Percentiles rank a stretch among this genome's conserved stretches.
These are phyloP conservation scores for Neocatenulostroma microsporum DNA, from an alignment of 2,329 filamentous ascomycete species.

Conservation along the genomic window DNA sequence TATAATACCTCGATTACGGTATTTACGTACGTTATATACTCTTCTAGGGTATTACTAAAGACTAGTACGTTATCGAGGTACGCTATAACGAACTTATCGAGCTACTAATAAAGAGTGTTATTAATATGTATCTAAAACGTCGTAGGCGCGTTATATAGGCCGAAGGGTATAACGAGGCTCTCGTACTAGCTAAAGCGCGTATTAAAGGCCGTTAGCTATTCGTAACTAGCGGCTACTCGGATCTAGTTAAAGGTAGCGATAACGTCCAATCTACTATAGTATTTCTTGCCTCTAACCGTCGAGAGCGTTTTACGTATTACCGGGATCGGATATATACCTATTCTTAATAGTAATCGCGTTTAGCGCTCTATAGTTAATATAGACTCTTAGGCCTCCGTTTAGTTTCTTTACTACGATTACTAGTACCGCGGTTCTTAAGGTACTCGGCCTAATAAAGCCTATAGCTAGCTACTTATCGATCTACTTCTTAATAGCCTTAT, in stretches of 20 bases:
- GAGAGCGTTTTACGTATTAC: conserved; percentile 28
- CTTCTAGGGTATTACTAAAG: conserved; percentile 10
- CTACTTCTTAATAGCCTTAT: conserved; percentile 2
- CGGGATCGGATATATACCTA: conserved; percentile 24
- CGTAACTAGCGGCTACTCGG: conserved; percentile 25
- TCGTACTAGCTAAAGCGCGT: conserved; percentile 29
- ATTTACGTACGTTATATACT: too few relatives aligned
- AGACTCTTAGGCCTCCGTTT: conserved; percentile 22
- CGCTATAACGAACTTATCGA: conserved; percentile 18
- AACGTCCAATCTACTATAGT: conserved; percentile 29
- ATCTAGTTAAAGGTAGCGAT: conserved; percentile 29
- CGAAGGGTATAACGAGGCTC: too few relatives aligned
- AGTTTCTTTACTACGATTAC: conserved; percentile 1
- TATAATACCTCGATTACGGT: too few relatives aligned
- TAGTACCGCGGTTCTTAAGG: not conserved
- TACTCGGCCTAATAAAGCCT: not conserved
- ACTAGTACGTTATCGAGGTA: conserved; percentile 22
- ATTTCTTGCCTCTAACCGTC: conserved; percentile 17
- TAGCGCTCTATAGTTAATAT: conserved; percentile 30
- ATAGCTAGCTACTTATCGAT: not conserved
- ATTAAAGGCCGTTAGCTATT: conserved; percentile 32
- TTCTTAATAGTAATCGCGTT: conserved; percentile 33
- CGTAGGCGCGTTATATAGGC: conserved; percentile 29
- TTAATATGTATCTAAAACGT: conserved; percentile 21
- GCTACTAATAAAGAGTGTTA: conserved; percentile 12